These are phyloP conservation scores for Ceratocystiopsis sp. DNA, from an alignment of 2,329 filamentous ascomycete species.

Conservation along the genomic window DNA sequence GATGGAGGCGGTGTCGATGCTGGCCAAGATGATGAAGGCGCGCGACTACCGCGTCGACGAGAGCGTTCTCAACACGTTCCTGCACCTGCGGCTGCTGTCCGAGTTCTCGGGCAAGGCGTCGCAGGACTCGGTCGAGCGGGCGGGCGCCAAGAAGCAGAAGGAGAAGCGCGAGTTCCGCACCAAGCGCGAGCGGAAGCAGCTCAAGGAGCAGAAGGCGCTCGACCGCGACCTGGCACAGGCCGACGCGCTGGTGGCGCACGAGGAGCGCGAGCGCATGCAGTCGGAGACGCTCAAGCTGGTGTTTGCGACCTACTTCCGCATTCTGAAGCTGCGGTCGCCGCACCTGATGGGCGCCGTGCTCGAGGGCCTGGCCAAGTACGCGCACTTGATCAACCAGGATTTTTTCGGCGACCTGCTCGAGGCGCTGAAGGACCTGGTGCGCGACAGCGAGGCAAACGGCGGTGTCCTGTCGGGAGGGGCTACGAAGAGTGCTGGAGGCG, in stretches of 20 bases:
- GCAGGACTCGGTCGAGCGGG: slow-evolving; percentile 49
- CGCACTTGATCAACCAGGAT: slow-evolving; percentile 95
- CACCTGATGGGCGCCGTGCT: slow-evolving; percentile 93
- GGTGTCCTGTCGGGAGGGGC: slow-evolving; percentile 12
- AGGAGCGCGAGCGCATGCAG: slow-evolving; percentile 87
- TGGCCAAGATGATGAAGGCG: slow-evolving; percentile 91
- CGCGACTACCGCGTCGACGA: slow-evolving; percentile 72
- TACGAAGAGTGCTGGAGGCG: slow-evolving; percentile 17
- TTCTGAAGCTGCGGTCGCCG: slow-evolving; percentile 66
- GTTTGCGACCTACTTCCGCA: slow-evolving; percentile 87
- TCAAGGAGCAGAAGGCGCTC: slow-evolving; percentile 72
- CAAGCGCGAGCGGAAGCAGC: slow-evolving; percentile 67
- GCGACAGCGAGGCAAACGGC: slow-evolving; percentile 47
- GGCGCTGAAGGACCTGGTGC: slow-evolving; percentile 82
- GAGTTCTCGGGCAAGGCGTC: slow-evolving; percentile 80
- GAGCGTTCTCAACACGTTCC: slow-evolving; percentile 73
- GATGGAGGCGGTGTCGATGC: slow-evolving; percentile 66
- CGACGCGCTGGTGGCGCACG: slow-evolving; percentile 77
- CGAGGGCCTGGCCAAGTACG: slow-evolving; percentile 83
- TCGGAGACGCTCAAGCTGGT: slow-evolving; percentile 91
- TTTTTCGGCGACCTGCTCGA: slow-evolving; percentile 96
- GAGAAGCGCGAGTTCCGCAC: slow-evolving; percentile 73
- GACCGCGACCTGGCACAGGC: slow-evolving; percentile 90
- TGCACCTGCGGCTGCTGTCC: slow-evolving; percentile 72
- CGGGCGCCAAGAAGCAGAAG: slow-evolving; percentile 42